Evolutionary conservation across 345 rosid genomes (phyloP).

Genomic region (Xanthoceras sorbifolium): DNA sequence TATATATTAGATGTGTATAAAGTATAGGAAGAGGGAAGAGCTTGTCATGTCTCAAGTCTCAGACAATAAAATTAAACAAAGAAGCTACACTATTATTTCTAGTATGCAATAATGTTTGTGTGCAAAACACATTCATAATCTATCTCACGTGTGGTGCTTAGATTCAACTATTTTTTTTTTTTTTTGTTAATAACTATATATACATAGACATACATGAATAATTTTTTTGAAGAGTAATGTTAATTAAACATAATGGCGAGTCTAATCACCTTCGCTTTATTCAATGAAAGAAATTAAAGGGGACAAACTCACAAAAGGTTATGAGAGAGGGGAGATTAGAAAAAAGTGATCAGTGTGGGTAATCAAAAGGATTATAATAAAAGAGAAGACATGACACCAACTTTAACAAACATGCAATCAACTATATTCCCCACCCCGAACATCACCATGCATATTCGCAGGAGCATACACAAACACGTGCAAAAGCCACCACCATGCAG

Average conservation of each 20-base stretch:
- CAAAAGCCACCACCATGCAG: background rate
- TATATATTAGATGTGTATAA: too few relatives aligned
- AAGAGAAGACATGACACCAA: slow-evolving; percentile 34
- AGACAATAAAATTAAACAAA: background rate
- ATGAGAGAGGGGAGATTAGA: slow-evolving; percentile 22
- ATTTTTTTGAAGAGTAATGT: too few relatives aligned
- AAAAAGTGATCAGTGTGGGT: slow-evolving; percentile 14
- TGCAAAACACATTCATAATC: background rate
- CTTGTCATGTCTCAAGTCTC: too few relatives aligned
- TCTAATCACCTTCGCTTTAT: too few relatives aligned
- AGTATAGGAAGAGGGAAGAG: too few relatives aligned
- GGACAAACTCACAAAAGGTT: too few relatives aligned
- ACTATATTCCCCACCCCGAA: slow-evolving; percentile 14
- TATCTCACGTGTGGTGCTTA: slow-evolving; percentile 9
- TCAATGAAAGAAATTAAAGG: too few relatives aligned
- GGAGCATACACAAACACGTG: background rate
- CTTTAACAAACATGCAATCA: slow-evolving; percentile 38
- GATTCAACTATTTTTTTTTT: too few relatives aligned
- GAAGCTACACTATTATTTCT: background rate
- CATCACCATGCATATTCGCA: background rate
- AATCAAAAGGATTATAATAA: background rate
- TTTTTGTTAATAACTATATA: too few relatives aligned
- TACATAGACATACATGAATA: too few relatives aligned
- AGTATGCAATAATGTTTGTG: background rate
- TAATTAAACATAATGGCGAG: too few relatives aligned